A percentile compares a stretch with the other conserved stretches of the same genome.
These are phyloP conservation scores for Luffa acutangula DNA, from an alignment of 306 rosid genomes.

Conservation along the genomic window DNA sequence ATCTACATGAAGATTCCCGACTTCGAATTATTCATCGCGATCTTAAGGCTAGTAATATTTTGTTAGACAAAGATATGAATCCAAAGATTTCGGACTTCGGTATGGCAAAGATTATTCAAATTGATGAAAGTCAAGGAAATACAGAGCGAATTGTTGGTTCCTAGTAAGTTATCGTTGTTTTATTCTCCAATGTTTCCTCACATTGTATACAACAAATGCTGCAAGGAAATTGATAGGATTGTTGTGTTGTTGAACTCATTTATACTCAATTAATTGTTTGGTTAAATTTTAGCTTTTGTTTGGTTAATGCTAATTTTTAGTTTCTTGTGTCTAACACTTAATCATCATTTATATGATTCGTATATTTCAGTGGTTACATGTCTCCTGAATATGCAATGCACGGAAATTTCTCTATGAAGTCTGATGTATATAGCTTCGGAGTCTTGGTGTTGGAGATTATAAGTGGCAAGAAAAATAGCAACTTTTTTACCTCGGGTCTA, in stretches of 20 bases:
- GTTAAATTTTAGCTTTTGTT: no score
- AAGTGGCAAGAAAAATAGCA: constrained; percentile 12
- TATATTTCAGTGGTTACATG: constrained; percentile 7
- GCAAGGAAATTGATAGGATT: no score
- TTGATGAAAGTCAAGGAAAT: constrained; percentile 24
- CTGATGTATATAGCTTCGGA: constrained; percentile 18
- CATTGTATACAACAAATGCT: no score
- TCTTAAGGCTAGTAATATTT: constrained; percentile 30
- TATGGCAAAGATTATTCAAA: constrained; percentile 20
- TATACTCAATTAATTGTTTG: no score
- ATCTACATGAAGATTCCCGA: constrained; percentile 31
- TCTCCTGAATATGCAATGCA: constrained; percentile 13
- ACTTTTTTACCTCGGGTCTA: background rate
- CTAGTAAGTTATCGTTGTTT: constrained; percentile 16
- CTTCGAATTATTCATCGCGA: constrained; percentile 28
- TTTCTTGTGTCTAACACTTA: background rate
- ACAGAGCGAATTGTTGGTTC: constrained; percentile 27
- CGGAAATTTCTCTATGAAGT: constrained; percentile 3
- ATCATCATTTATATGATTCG: no score
- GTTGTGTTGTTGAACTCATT: background rate
- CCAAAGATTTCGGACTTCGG: constrained; percentile 44
- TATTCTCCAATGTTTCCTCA: no score
- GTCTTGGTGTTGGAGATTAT: constrained; percentile 16
- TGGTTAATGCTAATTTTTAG: background rate
- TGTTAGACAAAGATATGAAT: constrained; percentile 28